Base-by-base conservation (phyloP, 2,329 filamentous ascomycete genomes). In the Calonectria hongkongensis region DNA sequence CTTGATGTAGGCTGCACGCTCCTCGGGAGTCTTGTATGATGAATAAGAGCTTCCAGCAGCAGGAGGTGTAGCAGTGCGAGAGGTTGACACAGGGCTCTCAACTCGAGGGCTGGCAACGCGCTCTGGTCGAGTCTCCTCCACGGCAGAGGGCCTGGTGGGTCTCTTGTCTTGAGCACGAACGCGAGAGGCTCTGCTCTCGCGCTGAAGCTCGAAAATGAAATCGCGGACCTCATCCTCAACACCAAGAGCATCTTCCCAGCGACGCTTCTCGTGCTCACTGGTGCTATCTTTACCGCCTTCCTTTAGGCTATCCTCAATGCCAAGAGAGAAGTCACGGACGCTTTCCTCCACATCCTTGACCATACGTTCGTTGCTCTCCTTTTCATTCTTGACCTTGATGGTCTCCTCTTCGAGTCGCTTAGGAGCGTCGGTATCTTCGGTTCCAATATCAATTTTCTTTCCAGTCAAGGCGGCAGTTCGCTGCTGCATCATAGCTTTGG, bases 401-500 rank as follows among this genome's bases (percentile, higher is more conserved):
- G 88, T 97, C 85, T 99, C 96, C 78, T 97, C 94, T 83, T 98
- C 97, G 18, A 98, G 85, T 41, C 97, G 92, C 85, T 95, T 94
- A 58, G 95, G 92, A 4, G 94, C 95, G 75, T 94, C 94, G 30
- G 90, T 89, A 75, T 96, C 93, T 76, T 97, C 94, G 73, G 93
- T 90, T 56, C 86, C 87, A 2, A 87, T 84, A 45, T 94, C 92
- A 58, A 93, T 87, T 81, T 96, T 95, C 84, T 93, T 95, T 70
- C 97, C 97, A 27, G 95, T 95, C 75, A 99, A 87, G 21, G 97
- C 96, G 69, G 97, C 97, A 77, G 97, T 96, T 72, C 97, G 94
- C 81, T 98, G 96, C 86, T 98, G 96, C 97, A 99, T 99, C 92
- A 98, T 98, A 47, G 96, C 96, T 86, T 96, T 98, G 39, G 97